phyloP scores from a whole-genome alignment of 2,329 filamentous ascomycete species.

The Phialophora chinensis region DNA sequence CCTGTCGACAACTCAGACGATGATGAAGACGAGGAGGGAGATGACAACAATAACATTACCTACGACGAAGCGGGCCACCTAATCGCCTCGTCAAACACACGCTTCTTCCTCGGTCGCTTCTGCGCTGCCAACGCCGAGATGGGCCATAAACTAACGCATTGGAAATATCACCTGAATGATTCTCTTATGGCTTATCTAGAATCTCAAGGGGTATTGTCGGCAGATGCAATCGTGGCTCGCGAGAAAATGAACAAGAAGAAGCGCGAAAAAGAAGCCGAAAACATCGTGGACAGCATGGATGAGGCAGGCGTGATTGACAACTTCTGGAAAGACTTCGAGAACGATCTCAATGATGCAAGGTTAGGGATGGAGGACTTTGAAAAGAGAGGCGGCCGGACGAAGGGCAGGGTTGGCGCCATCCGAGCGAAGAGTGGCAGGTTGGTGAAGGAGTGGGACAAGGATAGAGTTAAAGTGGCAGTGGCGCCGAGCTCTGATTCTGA shows the following conservation, averaged over 20 bases:
- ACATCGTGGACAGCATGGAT: conserved; percentile 70
- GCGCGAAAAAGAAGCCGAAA: conserved; percentile 65
- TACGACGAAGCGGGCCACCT: conserved; percentile 56
- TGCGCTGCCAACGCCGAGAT: conserved; percentile 71
- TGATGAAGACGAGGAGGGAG: conserved; percentile 50
- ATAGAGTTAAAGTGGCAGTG: conserved; percentile 18
- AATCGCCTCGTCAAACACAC: conserved; percentile 52
- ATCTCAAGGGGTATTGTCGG: conserved; percentile 62
- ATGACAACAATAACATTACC: conserved; percentile 39
- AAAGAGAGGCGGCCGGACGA: conserved; percentile 33
- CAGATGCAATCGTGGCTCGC: conserved; percentile 65
- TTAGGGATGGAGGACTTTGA: conserved; percentile 50
- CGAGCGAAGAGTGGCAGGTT: conserved; percentile 21
- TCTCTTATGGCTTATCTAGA: conserved; percentile 70
- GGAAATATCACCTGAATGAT: conserved; percentile 75
- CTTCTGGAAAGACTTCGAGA: conserved; percentile 70
- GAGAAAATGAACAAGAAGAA: conserved; percentile 67
- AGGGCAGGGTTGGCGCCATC: conserved; percentile 33
- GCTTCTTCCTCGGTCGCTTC: conserved; percentile 62
- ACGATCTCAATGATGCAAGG: conserved; percentile 64
- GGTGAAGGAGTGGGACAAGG: conserved; percentile 25
- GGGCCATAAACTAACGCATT: conserved; percentile 75
- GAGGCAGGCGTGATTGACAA: conserved; percentile 62
- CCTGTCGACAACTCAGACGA: conserved; percentile 59
- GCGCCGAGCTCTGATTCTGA: conserved; percentile 27